Evolutionary conservation across 306 rosid genomes (phyloP).

Genomic region (Erythrophleum fordii): DNA sequence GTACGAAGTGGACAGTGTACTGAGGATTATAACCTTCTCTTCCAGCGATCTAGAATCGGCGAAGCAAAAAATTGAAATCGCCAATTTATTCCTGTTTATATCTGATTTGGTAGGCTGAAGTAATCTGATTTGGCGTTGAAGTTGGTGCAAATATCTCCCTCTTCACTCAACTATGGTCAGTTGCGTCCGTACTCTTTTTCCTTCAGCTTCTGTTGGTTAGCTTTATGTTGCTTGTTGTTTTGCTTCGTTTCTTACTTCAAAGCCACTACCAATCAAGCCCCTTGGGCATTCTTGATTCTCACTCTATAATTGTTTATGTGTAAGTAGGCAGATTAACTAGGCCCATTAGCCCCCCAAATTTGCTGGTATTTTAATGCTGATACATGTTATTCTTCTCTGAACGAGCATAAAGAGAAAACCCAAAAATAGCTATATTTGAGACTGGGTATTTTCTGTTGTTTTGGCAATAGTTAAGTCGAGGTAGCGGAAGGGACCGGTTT

Average conservation of each 20-base stretch:
- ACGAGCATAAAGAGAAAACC: conserved; percentile 1
- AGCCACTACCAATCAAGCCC: neutral
- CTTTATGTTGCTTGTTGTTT: neutral
- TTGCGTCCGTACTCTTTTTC: neutral
- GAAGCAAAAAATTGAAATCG: conserved; percentile 5
- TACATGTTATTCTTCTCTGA: conserved; percentile 18
- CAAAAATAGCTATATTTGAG: conserved; percentile 8
- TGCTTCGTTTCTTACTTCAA: neutral
- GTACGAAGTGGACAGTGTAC: neutral
- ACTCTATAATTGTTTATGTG: neutral
- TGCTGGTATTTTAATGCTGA: neutral
- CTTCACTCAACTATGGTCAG: conserved; percentile 47
- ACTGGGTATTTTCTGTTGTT: conserved; percentile 19
- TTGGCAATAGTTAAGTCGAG: conserved; percentile 47
- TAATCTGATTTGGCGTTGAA: conserved; percentile 5
- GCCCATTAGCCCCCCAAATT: neutral
- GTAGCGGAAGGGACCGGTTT: conserved; percentile 52
- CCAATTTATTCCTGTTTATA: neutral
- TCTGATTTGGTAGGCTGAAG: neutral
- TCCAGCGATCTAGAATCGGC: conserved; percentile 5
- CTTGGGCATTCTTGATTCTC: conserved; percentile 17
- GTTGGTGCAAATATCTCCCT: neutral
- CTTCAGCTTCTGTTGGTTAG: neutral
- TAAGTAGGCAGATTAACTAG: neutral
- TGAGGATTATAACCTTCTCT: conserved; percentile 10